These are phyloP conservation scores for Haplographium delicatum DNA, from an alignment of 495 filamentous ascomycete genomes.

Conservation along the genomic window DNA sequence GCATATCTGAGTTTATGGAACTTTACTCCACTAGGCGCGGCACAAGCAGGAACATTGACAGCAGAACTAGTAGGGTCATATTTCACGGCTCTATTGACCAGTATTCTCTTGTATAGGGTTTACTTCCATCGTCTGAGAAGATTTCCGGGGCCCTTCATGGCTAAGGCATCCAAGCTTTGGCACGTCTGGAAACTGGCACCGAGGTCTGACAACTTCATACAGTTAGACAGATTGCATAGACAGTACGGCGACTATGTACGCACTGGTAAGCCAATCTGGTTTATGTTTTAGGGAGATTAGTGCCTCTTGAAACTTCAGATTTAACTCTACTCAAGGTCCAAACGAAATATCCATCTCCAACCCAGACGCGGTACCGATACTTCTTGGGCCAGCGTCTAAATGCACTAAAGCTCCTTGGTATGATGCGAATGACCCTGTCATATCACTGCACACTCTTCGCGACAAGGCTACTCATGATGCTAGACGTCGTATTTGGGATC, in stretches of 20 bases:
- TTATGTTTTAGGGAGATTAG: too few relatives aligned
- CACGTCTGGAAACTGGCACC: constrained; percentile 26
- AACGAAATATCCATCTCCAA: constrained; percentile 37
- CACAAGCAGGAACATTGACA: background rate
- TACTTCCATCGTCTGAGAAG: constrained; percentile 39
- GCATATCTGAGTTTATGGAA: background rate
- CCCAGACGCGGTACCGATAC: constrained; percentile 29
- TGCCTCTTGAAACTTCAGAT: too few relatives aligned
- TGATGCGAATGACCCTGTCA: constrained; percentile 26
- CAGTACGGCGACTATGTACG: constrained; percentile 37
- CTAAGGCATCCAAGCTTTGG: constrained; percentile 40
- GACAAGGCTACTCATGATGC: constrained; percentile 32
- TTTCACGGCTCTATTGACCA: constrained; percentile 32
- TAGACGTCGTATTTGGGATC: constrained; percentile 37
- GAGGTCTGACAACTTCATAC: constrained; percentile 30
- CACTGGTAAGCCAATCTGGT: background rate
- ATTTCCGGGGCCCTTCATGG: constrained; percentile 40
- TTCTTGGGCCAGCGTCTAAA: constrained; percentile 31
- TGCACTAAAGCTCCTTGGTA: constrained; percentile 40
- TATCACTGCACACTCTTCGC: constrained; percentile 35
- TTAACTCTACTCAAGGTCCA: constrained; percentile 20
- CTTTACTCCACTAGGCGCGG: background rate
- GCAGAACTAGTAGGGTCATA: constrained; percentile 20
- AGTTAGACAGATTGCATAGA: constrained; percentile 31
- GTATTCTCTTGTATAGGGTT: constrained; percentile 40